Base-by-base conservation (phyloP, 495 filamentous ascomycete genomes). In the Lasiosphaeris hirsuta region DNA sequence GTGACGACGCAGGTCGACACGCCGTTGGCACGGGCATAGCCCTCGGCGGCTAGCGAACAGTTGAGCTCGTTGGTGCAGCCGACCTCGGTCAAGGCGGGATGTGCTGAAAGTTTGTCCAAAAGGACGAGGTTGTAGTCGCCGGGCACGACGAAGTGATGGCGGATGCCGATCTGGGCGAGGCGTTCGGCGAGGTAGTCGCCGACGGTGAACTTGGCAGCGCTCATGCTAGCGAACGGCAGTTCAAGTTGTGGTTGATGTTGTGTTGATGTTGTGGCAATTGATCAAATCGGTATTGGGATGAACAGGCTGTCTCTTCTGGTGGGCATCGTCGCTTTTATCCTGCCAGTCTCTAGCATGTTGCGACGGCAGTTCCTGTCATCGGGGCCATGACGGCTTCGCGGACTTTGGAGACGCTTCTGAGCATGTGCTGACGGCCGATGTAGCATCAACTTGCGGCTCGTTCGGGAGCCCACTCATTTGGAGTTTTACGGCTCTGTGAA, bases 1-100 rank as follows among this genome's bases (percentile, higher is more conserved):
- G 87, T 90, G 33, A 88, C 91, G 41, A 90, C 76, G 45, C 90
- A 69, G 7, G 86, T 88, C 10, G 79, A 78, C 0, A 88, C 75
- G 7, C 87, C 88, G 54, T 87, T 88, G 53, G 90, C 77, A 45
- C 88, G 75, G 14, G 86, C 86, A 64, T 90, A 90, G 6, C 86
- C 88, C 73, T 91, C 88, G 14, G 88, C 84, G 17, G 88, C 87
- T 60, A 90, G 88, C 30, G 79, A 84, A 30, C 86, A 86, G 69
- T 91, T 90, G 54, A 91, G 79, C 65, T 90, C 88, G 63, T 90
- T 90, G 59, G 81, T 82, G 69, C 85, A 90, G 52, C 88, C 88
- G 36, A 89, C 78, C 84, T 61, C 57, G 13, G 15, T 53, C 84
- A 91, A 65, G 78, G 79, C 4, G 88, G 72, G 14, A 80, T 85